A percentile compares a stretch with the other conserved stretches of the same genome.
These are phyloP conservation scores for Comarum palustre DNA, from an alignment of 306 rosid species.

Conservation along the genomic window DNA sequence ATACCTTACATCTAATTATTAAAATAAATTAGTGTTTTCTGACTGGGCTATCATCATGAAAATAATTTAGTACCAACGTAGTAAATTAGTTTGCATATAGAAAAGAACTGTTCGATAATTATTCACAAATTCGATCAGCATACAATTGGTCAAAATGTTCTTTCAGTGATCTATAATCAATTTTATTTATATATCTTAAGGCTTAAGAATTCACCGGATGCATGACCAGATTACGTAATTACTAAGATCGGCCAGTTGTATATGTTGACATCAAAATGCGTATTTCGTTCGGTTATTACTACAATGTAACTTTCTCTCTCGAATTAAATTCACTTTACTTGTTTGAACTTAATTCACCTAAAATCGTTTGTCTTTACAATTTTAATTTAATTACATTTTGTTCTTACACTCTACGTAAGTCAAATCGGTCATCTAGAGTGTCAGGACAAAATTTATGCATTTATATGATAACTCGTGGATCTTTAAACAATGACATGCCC, in stretches of 20 bases:
- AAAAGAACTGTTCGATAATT: background rate
- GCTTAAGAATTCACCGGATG: conserved; percentile 6
- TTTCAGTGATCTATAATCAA: background rate
- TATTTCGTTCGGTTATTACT: no score
- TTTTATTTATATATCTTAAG: conserved; percentile 4
- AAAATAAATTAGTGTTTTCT: conserved; percentile 33
- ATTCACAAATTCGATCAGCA: background rate
- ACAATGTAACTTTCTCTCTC: no score
- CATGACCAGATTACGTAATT: background rate
- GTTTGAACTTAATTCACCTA: no score
- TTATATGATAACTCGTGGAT: no score
- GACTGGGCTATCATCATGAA: conserved; percentile 30
- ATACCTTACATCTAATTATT: conserved; percentile 27
- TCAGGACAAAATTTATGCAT: no score
- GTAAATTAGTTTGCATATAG: background rate
- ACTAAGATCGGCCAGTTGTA: background rate
- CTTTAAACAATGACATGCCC: no score
- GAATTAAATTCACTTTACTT: no score
- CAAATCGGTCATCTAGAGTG: no score
- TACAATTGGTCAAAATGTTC: background rate
- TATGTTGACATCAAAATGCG: background rate
- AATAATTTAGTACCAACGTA: conserved; percentile 6
- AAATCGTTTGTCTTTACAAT: no score
- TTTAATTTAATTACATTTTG: no score
- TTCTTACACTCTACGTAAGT: no score